Evolutionary conservation across 2,329 filamentous ascomycete genomes (phyloP).

Genomic region (Botrytis deweyae): DNA sequence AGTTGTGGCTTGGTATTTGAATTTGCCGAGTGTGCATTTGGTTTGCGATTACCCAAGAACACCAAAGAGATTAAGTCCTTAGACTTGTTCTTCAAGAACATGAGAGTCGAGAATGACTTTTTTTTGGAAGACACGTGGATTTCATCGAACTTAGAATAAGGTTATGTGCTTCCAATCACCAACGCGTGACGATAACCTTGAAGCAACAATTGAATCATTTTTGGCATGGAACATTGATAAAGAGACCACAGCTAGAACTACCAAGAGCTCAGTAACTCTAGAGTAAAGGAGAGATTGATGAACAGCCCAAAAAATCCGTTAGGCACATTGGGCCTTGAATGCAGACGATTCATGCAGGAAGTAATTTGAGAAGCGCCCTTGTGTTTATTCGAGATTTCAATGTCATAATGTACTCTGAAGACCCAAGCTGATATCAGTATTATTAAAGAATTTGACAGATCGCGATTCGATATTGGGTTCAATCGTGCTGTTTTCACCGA

Average conservation of each 20-base stretch:
- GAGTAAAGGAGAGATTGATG: background rate
- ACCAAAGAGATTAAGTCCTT: constrained; percentile 58
- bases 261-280: background rate
- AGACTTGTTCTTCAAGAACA: background rate
- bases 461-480: no score
- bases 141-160: background rate
- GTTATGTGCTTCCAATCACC: background rate
- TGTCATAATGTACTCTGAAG: background rate
- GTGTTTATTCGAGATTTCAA: background rate
- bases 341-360: background rate
- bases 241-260: background rate
- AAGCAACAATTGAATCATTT: background rate
- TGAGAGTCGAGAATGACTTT: background rate
- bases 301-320: background rate
- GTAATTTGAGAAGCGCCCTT: background rate
- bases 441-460: background rate
- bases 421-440: background rate
- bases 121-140: background rate
- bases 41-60: constrained; percentile 59
- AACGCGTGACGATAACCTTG: background rate
- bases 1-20: constrained; percentile 68
- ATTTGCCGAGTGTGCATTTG: constrained; percentile 58
- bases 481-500: background rate
- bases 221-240: background rate
- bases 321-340: background rate